A percentile compares a stretch with the other conserved stretches of the same genome.
phyloP scores from a whole-genome alignment of 2,329 filamentous ascomycete species.

The Pseudogymnoascus sp. region DNA sequence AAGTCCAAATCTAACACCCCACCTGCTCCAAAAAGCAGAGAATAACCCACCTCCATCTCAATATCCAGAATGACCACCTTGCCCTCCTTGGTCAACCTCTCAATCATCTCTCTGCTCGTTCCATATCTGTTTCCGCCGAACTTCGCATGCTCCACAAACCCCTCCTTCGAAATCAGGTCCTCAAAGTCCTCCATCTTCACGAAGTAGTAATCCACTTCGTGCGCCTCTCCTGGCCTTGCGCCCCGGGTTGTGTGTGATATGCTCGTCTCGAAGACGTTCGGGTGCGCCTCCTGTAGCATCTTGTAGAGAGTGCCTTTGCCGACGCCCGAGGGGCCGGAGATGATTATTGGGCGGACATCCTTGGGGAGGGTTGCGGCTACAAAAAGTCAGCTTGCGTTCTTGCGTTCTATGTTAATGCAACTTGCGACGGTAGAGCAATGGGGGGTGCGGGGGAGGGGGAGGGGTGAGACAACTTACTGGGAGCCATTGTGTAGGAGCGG shows the following conservation, averaged over 20 bases:
- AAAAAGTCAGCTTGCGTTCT: neutral
- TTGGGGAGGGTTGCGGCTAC: constrained; percentile 3
- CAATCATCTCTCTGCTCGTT: constrained; percentile 71
- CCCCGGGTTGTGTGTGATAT: constrained; percentile 71
- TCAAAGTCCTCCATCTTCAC: constrained; percentile 59
- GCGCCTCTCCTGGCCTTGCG: constrained; percentile 64
- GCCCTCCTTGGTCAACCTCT: constrained; percentile 62
- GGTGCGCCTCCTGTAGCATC: constrained; percentile 54
- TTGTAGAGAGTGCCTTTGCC: constrained; percentile 77
- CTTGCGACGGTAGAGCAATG: neutral
- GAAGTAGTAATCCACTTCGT: constrained; percentile 78
- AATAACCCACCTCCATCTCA: constrained; percentile 71
- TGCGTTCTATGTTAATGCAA: neutral
- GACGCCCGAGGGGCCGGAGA: constrained; percentile 71
- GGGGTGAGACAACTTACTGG: constrained; percentile 19
- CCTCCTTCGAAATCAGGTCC: constrained; percentile 55
- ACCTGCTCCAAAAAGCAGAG: neutral
- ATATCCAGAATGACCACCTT: constrained; percentile 82
- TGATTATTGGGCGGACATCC: constrained; percentile 55
- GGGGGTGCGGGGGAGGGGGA: constrained; percentile 12
- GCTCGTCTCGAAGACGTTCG: constrained; percentile 47
- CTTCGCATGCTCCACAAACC: constrained; percentile 77
- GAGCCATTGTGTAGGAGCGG: constrained; percentile 23
- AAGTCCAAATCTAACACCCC: neutral
- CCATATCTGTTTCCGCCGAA: constrained; percentile 86